phyloP scores from a whole-genome alignment of 2,329 filamentous ascomycete species.

The Fusarium oligoseptatum region DNA sequence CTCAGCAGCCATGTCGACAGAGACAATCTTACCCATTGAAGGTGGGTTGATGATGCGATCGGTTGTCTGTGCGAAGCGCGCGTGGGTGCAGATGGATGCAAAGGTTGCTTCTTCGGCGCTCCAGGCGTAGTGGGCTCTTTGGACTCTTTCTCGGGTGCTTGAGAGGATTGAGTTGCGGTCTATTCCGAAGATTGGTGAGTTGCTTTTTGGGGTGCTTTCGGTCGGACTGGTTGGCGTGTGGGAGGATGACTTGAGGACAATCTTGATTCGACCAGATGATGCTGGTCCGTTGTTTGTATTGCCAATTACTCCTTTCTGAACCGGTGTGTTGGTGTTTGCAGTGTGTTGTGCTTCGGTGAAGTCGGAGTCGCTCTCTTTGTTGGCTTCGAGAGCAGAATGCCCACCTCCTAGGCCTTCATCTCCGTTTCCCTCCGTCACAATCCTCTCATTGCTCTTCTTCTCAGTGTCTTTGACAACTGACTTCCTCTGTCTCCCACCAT shows the following conservation, averaged over 20 bases:
- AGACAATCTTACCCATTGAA: not conserved
- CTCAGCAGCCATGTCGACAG: not conserved
- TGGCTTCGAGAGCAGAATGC: not conserved
- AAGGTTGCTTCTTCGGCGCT: conserved; percentile 42
- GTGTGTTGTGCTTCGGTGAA: not conserved
- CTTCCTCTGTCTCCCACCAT: conserved; percentile 14
- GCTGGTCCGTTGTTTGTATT: not conserved
- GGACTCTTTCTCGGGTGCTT: conserved; percentile 11
- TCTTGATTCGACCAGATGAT: conserved; percentile 19
- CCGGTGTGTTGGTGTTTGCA: not conserved
- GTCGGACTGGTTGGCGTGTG: not conserved
- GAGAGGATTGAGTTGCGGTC: conserved; percentile 24
- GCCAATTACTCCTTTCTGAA: not conserved
- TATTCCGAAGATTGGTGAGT: conserved; percentile 40
- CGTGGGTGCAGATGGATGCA: conserved; percentile 33
- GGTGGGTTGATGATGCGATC: conserved; percentile 31
- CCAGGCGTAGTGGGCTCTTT: conserved; percentile 40
- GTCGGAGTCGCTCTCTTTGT: not conserved
- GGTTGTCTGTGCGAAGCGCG: conserved; percentile 39
- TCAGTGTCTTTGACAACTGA: not conserved
- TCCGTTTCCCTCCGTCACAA: not conserved
- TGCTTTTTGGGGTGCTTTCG: conserved; percentile 17
- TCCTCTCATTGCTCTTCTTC: not conserved
- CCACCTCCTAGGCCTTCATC: not conserved
- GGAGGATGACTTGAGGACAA: conserved; percentile 3